These are phyloP conservation scores for Malania oleifera DNA, from an alignment of 164 flowering plant genomes.

Conservation along the genomic window DNA sequence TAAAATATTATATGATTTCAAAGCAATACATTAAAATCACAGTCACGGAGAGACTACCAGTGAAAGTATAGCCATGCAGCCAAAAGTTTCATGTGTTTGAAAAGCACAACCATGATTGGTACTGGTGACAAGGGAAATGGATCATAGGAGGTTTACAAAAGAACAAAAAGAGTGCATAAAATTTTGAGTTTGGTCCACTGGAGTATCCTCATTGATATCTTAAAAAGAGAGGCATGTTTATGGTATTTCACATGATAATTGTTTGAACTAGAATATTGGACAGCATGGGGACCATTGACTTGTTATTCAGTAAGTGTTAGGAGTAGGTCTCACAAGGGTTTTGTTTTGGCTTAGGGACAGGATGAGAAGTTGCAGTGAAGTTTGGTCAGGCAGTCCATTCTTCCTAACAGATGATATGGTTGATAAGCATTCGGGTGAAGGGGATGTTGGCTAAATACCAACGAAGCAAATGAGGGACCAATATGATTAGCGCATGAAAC, in stretches of 20 bases:
- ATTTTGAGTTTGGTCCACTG: conserved; percentile 1
- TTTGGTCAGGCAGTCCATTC: conserved; percentile 18
- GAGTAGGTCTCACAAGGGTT: conserved; percentile 41
- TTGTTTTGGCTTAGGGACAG: conserved; percentile 26
- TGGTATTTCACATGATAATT: conserved; percentile 4
- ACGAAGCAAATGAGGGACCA: background rate
- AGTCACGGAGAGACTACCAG: too few species aligned
- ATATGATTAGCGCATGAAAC: too few species aligned
- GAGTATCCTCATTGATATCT: conserved; percentile 7
- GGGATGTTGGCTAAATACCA: conserved; percentile 8
- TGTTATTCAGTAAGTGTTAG: conserved; percentile 25
- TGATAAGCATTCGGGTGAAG: conserved; percentile 11
- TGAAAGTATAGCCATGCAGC: background rate
- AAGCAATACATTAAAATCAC: too few species aligned
- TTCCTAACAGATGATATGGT: conserved; percentile 3
- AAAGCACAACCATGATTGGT: conserved; percentile 9
- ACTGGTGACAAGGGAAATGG: background rate
- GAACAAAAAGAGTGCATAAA: conserved; percentile 2
- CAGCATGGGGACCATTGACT: conserved; percentile 18
- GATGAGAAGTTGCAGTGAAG: conserved; percentile 32
- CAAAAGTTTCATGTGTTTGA: conserved; percentile 7
- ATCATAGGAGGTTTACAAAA: conserved; percentile 3
- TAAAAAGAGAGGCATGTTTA: background rate
- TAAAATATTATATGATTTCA: too few species aligned
- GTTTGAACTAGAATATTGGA: conserved; percentile 10